These are phyloP conservation scores for Claviceps arundinis DNA, from an alignment of 2,329 filamentous ascomycete genomes.

Conservation along the genomic window DNA sequence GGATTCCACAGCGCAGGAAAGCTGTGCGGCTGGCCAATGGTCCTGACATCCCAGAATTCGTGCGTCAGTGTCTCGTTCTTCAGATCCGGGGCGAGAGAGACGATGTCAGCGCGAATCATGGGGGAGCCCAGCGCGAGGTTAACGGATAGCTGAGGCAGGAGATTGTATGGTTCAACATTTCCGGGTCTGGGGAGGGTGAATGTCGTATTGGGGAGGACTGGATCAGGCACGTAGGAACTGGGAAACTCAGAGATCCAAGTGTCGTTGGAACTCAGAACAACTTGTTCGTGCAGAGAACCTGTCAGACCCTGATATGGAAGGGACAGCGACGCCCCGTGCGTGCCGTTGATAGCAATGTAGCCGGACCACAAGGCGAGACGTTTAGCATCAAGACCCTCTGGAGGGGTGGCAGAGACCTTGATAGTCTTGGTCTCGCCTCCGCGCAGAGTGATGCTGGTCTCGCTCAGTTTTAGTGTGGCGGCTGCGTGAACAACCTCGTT, in stretches of 20 bases:
- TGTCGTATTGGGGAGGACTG: slow-evolving; percentile 21
- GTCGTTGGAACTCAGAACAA: slow-evolving; percentile 12
- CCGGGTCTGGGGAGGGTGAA: slow-evolving; percentile 30
- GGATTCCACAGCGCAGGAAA: slow-evolving; percentile 24
- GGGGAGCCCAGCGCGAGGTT: slow-evolving; percentile 32
- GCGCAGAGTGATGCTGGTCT: slow-evolving; percentile 4
- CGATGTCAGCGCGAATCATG: slow-evolving; percentile 29
- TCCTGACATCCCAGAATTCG: slow-evolving; percentile 24
- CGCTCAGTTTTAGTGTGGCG: slow-evolving; percentile 18
- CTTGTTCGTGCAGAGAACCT: slow-evolving; percentile 20
- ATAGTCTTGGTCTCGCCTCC: slow-evolving; percentile 4
- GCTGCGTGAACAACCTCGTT: slow-evolving; percentile 27
- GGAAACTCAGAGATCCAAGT: slow-evolving; percentile 20
- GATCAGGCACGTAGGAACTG: slow-evolving; percentile 10
- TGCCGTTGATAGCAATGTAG: slow-evolving; percentile 17
- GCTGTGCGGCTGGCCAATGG: slow-evolving; percentile 28
- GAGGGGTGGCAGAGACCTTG: slow-evolving; percentile 4
- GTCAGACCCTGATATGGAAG: slow-evolving; percentile 29
- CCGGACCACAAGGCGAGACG: slow-evolving; percentile 8
- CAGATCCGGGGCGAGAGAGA: slow-evolving; percentile 19
- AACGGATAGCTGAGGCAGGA: slow-evolving; percentile 26
- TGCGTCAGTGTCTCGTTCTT: slow-evolving; percentile 13
- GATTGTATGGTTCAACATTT: slow-evolving; percentile 16
- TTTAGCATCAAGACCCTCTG: slow-evolving; percentile 1
- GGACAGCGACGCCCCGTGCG: slow-evolving; percentile 22